Conservation (phyloP, 2,329 filamentous ascomycete species). For the Aspergillus unguis region DNA sequence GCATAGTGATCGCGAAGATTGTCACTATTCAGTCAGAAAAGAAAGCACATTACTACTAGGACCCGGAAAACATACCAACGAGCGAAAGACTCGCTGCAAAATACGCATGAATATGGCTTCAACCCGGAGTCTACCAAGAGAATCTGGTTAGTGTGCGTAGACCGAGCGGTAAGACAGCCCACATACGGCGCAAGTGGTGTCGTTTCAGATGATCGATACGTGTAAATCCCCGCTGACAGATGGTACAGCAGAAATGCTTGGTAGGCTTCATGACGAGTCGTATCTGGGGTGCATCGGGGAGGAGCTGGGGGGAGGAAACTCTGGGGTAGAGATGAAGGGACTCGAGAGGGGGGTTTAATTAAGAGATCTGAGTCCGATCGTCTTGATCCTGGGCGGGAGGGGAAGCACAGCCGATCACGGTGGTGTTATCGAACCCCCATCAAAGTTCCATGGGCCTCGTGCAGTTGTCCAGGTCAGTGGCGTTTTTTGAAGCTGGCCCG, state of each 20-base stretch:
- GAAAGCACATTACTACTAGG: not conserved
- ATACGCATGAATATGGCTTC: slow-evolving; percentile 48
- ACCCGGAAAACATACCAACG: slow-evolving; percentile 37
- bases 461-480: not conserved
- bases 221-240: slow-evolving; percentile 46
- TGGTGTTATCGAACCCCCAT: not conserved
- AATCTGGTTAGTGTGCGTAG: slow-evolving; percentile 8
- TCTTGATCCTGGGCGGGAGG: not conserved
- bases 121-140: slow-evolving; percentile 41
- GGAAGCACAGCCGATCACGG: not conserved
- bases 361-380: not conserved
- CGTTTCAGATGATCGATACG: slow-evolving; percentile 49
- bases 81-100: slow-evolving; percentile 46
- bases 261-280: slow-evolving; percentile 34
- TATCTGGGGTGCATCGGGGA: slow-evolving; percentile 16
- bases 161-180: slow-evolving; percentile 1
- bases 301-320: slow-evolving; percentile 15
- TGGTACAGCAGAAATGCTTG: slow-evolving; percentile 44
- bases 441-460: not conserved
- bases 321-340: slow-evolving; percentile 20
- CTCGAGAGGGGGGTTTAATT: slow-evolving; percentile 3
- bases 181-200: slow-evolving; percentile 46
- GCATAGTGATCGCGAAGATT: slow-evolving; percentile 47
- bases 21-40: slow-evolving; percentile 31
- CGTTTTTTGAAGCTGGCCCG: not conserved